phyloP scores from a whole-genome alignment of 345 rosid genomes.

The Lepidium didymum region DNA sequence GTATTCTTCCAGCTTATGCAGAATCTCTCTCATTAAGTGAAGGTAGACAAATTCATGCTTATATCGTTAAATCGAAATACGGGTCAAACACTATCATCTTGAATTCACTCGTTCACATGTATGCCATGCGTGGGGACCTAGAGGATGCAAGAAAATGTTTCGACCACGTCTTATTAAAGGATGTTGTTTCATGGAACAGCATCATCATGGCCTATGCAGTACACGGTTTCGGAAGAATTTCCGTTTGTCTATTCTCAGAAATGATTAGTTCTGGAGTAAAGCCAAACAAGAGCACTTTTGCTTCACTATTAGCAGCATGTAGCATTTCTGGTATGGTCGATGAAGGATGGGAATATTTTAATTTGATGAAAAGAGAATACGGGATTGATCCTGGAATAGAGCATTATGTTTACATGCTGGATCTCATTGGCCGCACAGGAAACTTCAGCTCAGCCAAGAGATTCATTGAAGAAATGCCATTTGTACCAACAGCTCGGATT shows the following conservation, averaged over 20 bases:
- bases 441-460: slow-evolving; percentile 42
- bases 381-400: slow-evolving; percentile 65
- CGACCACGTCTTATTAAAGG: slow-evolving; percentile 35
- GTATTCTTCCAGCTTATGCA: slow-evolving; percentile 61
- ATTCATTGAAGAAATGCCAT: slow-evolving; percentile 57
- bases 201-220: slow-evolving; percentile 68
- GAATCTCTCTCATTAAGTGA: slow-evolving; percentile 43
- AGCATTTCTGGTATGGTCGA: slow-evolving; percentile 64
- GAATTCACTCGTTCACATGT: slow-evolving; percentile 59
- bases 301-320: slow-evolving; percentile 59
- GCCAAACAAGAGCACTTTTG: slow-evolving; percentile 66
- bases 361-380: slow-evolving; percentile 51
- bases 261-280: slow-evolving; percentile 41
- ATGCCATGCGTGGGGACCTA: slow-evolving; percentile 69
- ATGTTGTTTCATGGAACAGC: slow-evolving; percentile 70
- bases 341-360: slow-evolving; percentile 63
- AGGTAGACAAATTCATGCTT: slow-evolving; percentile 54
- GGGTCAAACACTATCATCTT: slow-evolving; percentile 37
- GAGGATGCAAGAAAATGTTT: slow-evolving; percentile 50
- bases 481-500: slow-evolving; percentile 52
- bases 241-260: slow-evolving; percentile 40
- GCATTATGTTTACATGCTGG: slow-evolving; percentile 70
- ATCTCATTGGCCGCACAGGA: slow-evolving; percentile 61
- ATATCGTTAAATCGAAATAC: slow-evolving; percentile 33
- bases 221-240: slow-evolving; percentile 51